These are phyloP conservation scores for Kondoa malvinella DNA, from an alignment of 768 basidiomycete genomes.

Conservation along the genomic window DNA sequence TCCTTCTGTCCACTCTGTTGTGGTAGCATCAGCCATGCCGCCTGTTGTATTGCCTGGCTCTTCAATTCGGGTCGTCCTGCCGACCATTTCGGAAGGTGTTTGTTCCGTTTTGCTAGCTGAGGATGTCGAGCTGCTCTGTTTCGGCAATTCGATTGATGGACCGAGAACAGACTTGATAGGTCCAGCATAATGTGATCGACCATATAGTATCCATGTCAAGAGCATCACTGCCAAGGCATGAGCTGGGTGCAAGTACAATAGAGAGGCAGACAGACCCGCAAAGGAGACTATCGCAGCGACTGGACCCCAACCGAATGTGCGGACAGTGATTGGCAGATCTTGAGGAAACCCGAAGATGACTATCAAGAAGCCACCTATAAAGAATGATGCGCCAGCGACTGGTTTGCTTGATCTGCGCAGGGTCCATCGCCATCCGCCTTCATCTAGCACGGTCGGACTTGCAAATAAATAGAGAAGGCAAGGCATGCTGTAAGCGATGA, in stretches of 20 bases:
- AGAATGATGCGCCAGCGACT: slow-evolving; percentile 21
- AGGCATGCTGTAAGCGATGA: background rate
- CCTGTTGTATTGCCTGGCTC: background rate
- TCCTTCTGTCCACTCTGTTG: background rate
- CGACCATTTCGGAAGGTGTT: background rate
- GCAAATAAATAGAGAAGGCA: slow-evolving; percentile 16
- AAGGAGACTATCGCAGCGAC: background rate
- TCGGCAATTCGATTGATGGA: slow-evolving; percentile 2
- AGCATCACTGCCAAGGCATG: slow-evolving; percentile 27
- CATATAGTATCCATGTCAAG: slow-evolving; percentile 33
- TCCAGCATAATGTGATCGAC: slow-evolving; percentile 33
- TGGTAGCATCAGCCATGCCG: background rate
- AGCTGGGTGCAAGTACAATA: slow-evolving; percentile 32
- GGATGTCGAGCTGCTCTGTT: background rate
- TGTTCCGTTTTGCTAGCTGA: background rate
- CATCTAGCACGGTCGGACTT: slow-evolving; percentile 9
- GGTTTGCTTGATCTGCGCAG: slow-evolving; percentile 30
- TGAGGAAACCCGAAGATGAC: slow-evolving; percentile 30
- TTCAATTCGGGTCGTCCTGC: background rate
- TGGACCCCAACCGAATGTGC: slow-evolving; percentile 21
- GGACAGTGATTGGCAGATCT: slow-evolving; percentile 27
- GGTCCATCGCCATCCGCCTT: slow-evolving; percentile 31
- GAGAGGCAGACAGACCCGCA: slow-evolving; percentile 21
- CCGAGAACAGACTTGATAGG: slow-evolving; percentile 31
- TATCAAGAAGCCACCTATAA: slow-evolving; percentile 27